Evolutionary conservation across 768 basidiomycete genomes (phyloP), one percentile per base, ranked within the genome.

Genomic region (Podaxis sp.): DNA sequence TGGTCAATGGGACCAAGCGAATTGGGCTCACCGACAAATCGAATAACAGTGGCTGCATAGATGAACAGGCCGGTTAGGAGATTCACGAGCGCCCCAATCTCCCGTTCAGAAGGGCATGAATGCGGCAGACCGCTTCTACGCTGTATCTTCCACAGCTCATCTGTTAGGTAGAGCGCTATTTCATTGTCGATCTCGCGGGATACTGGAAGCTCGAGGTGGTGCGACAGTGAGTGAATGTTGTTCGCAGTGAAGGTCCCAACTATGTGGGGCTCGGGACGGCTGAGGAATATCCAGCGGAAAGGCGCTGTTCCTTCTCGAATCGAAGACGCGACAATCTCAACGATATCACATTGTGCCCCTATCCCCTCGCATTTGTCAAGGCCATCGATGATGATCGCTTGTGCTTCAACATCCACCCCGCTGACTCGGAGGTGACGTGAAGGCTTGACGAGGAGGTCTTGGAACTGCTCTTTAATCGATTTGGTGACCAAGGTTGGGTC

Each of bases 341-440:
- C 14, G 6, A 62, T 48, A 0, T 51, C 37, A 11, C 13, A n/a
- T 23, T 50, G 55, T 7, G 23, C 47, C 6, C 44, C n/a, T 21
- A 21, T 14, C 3, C 38, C 46, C 2, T 28, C 36, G 36, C 62
- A 63, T 32, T 63, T 58, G 47, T 63, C 62, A 4, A 63, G 47
- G 18, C 62, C 62, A 40, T 63, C 62, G 23, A 63, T 42, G 14
- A 63, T 42, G 13, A 63, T 50, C 10, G 57, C 6, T 6, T 23
- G 38, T 14, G 46, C 46, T 10, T 51, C 14, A 11, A 42, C 10
- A 44, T 35, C 58, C 6, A 32, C 32, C 48, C n/a, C 40, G 5
- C n/a, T 42, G 14, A 14, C 18, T 23, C 23, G 50, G 4, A 50
- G 50, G 2, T 55, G 28, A 1, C 21, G 3, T 11, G 40, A 53